Evolutionary conservation across 176 grass and related monocot species (phyloP).

Genomic region (Cenchrus americanus): DNA sequence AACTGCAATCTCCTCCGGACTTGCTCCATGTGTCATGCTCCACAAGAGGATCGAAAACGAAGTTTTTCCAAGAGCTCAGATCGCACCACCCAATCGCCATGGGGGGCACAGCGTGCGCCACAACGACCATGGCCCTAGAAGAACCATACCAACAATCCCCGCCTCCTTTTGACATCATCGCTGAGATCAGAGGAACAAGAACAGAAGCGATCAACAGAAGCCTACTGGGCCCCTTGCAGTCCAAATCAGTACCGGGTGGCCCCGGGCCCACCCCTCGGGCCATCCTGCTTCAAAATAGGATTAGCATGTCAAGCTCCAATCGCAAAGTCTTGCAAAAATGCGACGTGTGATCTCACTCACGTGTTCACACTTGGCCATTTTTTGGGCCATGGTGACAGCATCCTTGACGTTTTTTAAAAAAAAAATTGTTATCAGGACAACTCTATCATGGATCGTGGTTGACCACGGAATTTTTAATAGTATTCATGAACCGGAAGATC

Average conservation of each 20-base stretch:
- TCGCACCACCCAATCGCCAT: neutral
- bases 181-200: constrained; percentile 37
- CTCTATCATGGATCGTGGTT: constrained; percentile 19
- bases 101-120: constrained; percentile 33
- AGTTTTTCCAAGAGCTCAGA: neutral
- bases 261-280: neutral
- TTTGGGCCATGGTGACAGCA: neutral
- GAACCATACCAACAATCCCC: neutral
- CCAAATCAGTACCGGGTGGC: constrained; percentile 29
- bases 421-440: constrained; percentile 26
- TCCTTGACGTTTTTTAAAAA: neutral
- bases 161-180: constrained; percentile 48
- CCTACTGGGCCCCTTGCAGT: constrained; percentile 9
- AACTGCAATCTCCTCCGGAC: neutral
- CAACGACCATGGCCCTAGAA: constrained; percentile 26
- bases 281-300: neutral
- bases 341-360: neutral
- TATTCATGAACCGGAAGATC: neutral
- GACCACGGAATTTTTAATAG: constrained; percentile 27
- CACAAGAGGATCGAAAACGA: neutral
- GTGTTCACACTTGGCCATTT: neutral
- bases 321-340: neutral
- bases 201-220: constrained; percentile 16
- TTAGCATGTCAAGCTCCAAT: neutral
- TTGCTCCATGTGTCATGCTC: neutral